Evolutionary conservation across 352 stramenopile species (phyloP).

Genomic region (Globisporangium apiculatum): DNA sequence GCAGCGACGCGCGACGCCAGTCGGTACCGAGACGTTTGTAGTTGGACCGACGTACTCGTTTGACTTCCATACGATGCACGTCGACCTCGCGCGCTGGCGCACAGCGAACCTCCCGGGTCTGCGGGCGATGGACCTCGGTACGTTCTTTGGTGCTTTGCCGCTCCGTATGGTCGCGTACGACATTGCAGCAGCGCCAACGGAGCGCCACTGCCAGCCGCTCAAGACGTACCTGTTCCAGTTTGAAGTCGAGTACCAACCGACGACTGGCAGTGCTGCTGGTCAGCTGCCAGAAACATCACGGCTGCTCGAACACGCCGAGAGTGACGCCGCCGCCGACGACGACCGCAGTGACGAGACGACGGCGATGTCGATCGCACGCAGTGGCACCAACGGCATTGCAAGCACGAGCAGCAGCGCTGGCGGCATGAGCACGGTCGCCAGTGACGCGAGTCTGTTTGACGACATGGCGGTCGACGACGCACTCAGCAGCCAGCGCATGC

Average conservation of each 20-base stretch:
- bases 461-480: constrained; percentile 28
- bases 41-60: constrained; percentile 82
- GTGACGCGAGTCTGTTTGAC: constrained; percentile 40
- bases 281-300: no score
- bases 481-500: constrained; percentile 31
- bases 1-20: constrained; percentile 33
- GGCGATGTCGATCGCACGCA: constrained; percentile 1
- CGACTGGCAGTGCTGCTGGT: no score
- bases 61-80: constrained; percentile 88
- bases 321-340: constrained; percentile 8
- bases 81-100: constrained; percentile 73
- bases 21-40: constrained; percentile 40
- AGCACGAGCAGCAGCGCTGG: constrained; percentile 21
- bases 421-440: constrained; percentile 40
- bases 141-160: constrained; percentile 75
- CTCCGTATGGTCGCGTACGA: constrained; percentile 74
- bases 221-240: constrained; percentile 85
- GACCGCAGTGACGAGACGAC: neutral
- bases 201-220: constrained; percentile 38
- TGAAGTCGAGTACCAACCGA: constrained; percentile 37
- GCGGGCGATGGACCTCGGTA: constrained; percentile 62
- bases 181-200: constrained; percentile 10
- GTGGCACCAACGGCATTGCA: constrained; percentile 16
- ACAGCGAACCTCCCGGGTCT: constrained; percentile 73
- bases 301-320: no score